Evolutionary conservation across 805 yeast genomes (phyloP), one percentile per base, ranked within the genome.

Genomic region (Candida stauntonica): DNA sequence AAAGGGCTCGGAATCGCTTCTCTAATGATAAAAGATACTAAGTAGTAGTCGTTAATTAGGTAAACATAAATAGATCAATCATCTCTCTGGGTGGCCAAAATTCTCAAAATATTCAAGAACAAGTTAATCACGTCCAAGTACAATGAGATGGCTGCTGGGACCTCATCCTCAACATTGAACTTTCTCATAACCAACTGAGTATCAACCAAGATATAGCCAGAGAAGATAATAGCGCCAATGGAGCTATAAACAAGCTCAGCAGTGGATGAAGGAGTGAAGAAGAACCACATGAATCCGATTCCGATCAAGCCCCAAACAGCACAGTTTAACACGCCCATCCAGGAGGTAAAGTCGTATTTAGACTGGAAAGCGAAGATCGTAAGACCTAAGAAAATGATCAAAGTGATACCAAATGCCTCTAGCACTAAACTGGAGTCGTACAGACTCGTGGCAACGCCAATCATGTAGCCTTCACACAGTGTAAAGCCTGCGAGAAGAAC

Each of bases 121-220:
- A 87, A 69, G 62, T 87, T 87, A 62, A 88, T 68, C 33, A 86
- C 75, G 58, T 87, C 96, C 67, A 87, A 70, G 59, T 88, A 87
- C 45, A 88, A 70, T 49, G 76, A 65, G 55, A 88, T 77, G 13
- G 91, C 77, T 36, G 94, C 91, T 28, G 77, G 72, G n/a, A 87
- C 73, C 54, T 86, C 95, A 50, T 88, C 95, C 50, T 87, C 96
- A 30, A 87, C 79, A 52, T 80, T 81, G 50, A 70, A 77, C 40
- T 76, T 78, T 55, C 81, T 78, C 77, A 87, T 72, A 39, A 87
- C 75, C 50, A 77, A 58, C 61, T 87, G 95, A 16, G 95, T 87
- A 59, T 87, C 96, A 32, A 86, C 75, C 35, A 87, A 62, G 42
- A 88, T 72, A 55, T 81, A 86, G 5, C 78, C 75, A 12, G 81